Evolutionary conservation across 768 basidiomycete species (phyloP).

Genomic region (Boletellus emodensis): DNA sequence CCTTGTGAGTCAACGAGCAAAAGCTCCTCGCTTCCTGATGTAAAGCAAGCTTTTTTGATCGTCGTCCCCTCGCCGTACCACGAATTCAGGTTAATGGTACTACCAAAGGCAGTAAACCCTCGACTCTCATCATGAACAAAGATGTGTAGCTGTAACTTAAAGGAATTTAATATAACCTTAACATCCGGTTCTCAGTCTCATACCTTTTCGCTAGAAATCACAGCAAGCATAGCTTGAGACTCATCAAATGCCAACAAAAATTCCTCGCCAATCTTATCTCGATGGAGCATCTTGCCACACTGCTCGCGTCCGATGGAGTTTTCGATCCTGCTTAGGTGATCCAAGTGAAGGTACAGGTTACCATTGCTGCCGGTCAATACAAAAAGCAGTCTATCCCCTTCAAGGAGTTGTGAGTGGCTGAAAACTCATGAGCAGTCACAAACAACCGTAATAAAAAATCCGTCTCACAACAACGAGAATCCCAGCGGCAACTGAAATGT

Average conservation of each 20-base stretch:
- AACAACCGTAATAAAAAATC: not conserved
- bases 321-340: conserved; percentile 31
- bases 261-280: conserved; percentile 45
- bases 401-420: conserved; percentile 41
- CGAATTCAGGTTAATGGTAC: conserved; percentile 36
- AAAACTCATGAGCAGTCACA: not conserved
- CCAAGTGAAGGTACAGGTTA: conserved; percentile 37
- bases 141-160: conserved; percentile 39
- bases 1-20: conserved; percentile 44
- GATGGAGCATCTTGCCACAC: conserved; percentile 36
- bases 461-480: conserved; percentile 23
- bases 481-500: conserved; percentile 23
- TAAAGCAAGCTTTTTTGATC: conserved; percentile 41
- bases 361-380: conserved; percentile 34
- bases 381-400: conserved; percentile 37
- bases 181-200: not conserved
- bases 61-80: conserved; percentile 43
- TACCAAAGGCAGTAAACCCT: conserved; percentile 41
- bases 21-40: conserved; percentile 50
- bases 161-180: not conserved
- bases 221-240: conserved; percentile 42
- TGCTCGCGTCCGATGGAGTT: conserved; percentile 30
- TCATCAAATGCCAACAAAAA: conserved; percentile 51
- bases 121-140: conserved; percentile 48
- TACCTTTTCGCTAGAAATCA: conserved; percentile 45